Base-by-base conservation (phyloP, 768 basidiomycete species). In the Kwoniella europaea region DNA sequence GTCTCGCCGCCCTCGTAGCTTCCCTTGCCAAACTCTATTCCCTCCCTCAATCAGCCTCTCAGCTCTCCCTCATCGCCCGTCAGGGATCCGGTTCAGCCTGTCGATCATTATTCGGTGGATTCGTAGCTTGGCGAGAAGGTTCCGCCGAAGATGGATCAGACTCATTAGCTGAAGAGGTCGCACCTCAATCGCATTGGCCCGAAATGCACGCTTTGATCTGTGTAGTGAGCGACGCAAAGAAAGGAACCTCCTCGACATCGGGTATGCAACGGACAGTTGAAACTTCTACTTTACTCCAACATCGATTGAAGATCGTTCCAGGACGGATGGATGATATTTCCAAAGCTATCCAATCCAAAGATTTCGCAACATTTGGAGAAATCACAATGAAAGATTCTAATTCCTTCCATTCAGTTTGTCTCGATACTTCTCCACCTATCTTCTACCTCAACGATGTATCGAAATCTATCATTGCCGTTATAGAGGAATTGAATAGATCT, bases 381-480 rank as follows among this genome's bases (percentile, higher is more conserved):
- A 88, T 98, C 83, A 99, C 97, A 22, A 99, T 98, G 94, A 89
- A 88, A 60, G 97, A 99, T 83, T 96, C 94, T 63, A 99, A 99
- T 86, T 91, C 93, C 86, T 99, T 99, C 89, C 97, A 99, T 82
- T 94, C 97, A 29, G 93, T 98, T 74, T 92, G 92, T 61, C 90
- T 98, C 74, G 97, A 99, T 85, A 98, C 97, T 0, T 89, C 91
- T 54, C 97, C 97, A 0, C 97, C 97, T 54, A 98, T 98, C 84
- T 98, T 99, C 84, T 99, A 99, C 87, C 90, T 99, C 89, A 98
- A 98, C 86, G 97, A 99, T 84, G 93, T 96, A 77, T 91, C 90
- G 67, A 88, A 92, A n/a, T 84, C 92, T n/a, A 93, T 99, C 85
- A 93, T 99, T 81, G 86, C 90, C 6, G 84, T 98, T 79, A 87